Evolutionary conservation across 495 filamentous ascomycete genomes (phyloP), one percentile per base, ranked within the genome.

Genomic region (Hypoxylon rickii): DNA sequence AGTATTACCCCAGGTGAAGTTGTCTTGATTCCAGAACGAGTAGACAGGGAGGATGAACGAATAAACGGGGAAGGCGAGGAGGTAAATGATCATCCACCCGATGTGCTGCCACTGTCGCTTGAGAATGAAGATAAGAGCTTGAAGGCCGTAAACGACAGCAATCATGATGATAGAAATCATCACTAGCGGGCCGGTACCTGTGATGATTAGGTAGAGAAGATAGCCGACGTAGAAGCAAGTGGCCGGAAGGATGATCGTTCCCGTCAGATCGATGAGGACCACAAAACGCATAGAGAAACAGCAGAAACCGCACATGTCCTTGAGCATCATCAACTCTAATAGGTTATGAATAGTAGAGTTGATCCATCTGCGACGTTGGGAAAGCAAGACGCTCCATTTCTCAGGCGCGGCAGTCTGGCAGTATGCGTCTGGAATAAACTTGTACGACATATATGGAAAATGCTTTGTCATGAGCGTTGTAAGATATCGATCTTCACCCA

Each of bases 271-370:
- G 59, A 98, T 86, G 60, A 98, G 87, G 49, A 98, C 94, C 40
- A 98, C 85, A 66, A 98, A 97, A 47, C 94, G 87, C 94, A 98
- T 98, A 51, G 89, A 92, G 79, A 98, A 98, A 73, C 90, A 97
- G 73, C 94, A 98, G 85, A 98, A 98, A 47, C 94, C 94, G 66
- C 94, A 98, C 69, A 98, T 85, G 61, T 98, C 89, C 63, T 89
- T 83, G 32, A 98, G 79, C 56, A 85, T 84, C 55, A 96, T 87
- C 64, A 97, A 74, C 73, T 98, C 94, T 12, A 83, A 86, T 64
- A 98, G 69, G 66, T 98, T 98, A 79, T 98, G 94, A 44, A 98
- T 83, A 17, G 94, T 98, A 1, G 93, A 97, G 72, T 98, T 98
- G 73, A 98, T 98, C 94, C 94, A 98, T 47, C 94, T 85, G 73